These are phyloP conservation scores for Sparassis latifolia DNA, from an alignment of 1,284 basidiomycete species.

Conservation along the genomic window DNA sequence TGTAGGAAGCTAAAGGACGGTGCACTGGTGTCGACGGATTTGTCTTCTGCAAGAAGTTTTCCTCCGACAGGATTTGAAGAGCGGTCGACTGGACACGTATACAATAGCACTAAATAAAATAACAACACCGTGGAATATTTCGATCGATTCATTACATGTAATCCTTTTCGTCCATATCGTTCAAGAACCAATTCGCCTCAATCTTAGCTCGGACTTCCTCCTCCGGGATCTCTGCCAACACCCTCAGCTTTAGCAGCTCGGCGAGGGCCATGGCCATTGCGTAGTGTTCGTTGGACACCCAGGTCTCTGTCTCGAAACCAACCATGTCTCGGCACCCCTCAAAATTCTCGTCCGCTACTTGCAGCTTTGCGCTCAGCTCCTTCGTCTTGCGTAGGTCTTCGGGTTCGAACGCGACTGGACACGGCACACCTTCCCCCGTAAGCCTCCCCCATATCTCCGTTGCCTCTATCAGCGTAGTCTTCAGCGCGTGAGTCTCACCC, in stretches of 20 bases:
- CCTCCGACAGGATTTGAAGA: not conserved
- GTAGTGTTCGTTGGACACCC: slow-evolving; percentile 35
- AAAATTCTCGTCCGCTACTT: slow-evolving; percentile 16
- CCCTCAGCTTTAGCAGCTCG: slow-evolving; percentile 28
- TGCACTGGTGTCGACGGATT: not conserved
- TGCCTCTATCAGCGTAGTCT: slow-evolving; percentile 33
- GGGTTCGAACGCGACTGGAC: slow-evolving; percentile 38
- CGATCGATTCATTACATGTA: slow-evolving; percentile 27
- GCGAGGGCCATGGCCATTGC: slow-evolving; percentile 26
- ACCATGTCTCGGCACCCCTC: slow-evolving; percentile 19
- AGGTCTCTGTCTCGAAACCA: slow-evolving; percentile 31
- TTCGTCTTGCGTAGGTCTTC: slow-evolving; percentile 35
- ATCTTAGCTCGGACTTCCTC: slow-evolving; percentile 29
- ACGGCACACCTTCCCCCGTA: slow-evolving; percentile 29
- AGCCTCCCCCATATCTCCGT: slow-evolving; percentile 16
- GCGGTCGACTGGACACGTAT: not conserved
- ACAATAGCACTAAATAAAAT: not conserved
- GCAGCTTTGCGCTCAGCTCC: slow-evolving; percentile 26
- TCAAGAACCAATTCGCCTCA: slow-evolving; percentile 34
- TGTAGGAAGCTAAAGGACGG: not conserved
- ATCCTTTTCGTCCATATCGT: slow-evolving; percentile 40
- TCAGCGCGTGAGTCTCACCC: slow-evolving; percentile 38
- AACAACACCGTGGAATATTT: slow-evolving; percentile 6
- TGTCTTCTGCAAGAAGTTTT: not conserved
- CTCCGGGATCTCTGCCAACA: slow-evolving; percentile 21